Percentiles rank a stretch among this genome's conserved stretches.
These are phyloP conservation scores for Entomortierella chlamydospora DNA, from an alignment of 192 early-diverging fungal genomes.

Conservation along the genomic window DNA sequence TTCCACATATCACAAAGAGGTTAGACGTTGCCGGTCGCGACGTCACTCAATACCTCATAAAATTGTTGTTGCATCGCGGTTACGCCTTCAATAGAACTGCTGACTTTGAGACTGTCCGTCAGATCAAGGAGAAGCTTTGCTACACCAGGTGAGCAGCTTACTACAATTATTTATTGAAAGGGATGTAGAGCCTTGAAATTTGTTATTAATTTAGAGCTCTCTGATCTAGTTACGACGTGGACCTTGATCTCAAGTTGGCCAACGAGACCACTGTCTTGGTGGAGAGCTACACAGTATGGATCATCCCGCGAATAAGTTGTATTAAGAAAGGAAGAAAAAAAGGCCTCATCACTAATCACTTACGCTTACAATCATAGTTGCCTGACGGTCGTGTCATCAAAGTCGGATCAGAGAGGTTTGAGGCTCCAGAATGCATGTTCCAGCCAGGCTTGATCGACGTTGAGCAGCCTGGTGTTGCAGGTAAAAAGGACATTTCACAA, in stretches of 20 bases:
- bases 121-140: conserved; percentile 98
- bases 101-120: conserved; percentile 97
- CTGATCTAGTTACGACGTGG: conserved; percentile 86
- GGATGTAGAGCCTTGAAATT: background rate
- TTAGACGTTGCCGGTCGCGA: conserved; percentile 97
- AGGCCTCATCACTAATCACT: background rate
- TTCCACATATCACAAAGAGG: conserved; percentile 89
- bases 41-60: conserved; percentile 97
- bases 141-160: conserved; percentile 91
- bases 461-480: conserved; percentile 92
- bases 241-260: conserved; percentile 93
- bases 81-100: conserved; percentile 98
- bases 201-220: background rate
- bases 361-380: conserved; percentile 61
- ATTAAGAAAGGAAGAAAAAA: background rate
- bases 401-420: conserved; percentile 97
- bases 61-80: conserved; percentile 91
- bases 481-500: conserved; percentile 50
- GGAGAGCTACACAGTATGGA: conserved; percentile 88
- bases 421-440: conserved; percentile 99
- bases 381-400: conserved; percentile 99
- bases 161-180: background rate
- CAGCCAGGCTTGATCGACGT: conserved; percentile 97
- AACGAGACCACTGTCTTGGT: conserved; percentile 97
- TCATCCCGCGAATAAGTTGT: background rate